Evolutionary conservation across 208 protist genomes (phyloP), one percentile per base, ranked within the genome.

Genomic region (Novymonas esmeraldas): DNA sequence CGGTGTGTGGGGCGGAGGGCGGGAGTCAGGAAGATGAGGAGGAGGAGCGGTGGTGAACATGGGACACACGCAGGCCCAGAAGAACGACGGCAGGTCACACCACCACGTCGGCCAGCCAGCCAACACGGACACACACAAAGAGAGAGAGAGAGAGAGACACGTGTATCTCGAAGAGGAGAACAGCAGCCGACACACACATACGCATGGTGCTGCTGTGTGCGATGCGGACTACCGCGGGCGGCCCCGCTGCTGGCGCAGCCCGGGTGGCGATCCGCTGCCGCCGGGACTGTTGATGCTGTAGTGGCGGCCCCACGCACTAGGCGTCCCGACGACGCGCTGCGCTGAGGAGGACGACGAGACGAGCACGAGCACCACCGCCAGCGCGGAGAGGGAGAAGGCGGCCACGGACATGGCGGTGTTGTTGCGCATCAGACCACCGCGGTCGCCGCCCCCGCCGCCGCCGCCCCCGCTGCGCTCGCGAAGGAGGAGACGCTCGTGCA

Each of bases 401-500:
- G 31, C n/a, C 44, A 63, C 7, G 16, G 28, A 16, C 58, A 52
- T 10, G 28, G 42, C 28, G 2, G 42, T 41, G 26, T 52, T 16
- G 44, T 24, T 29, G n/a, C 10, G 41, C 42, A 36, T 10, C 14
- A 22, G 2, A 2, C 38, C 33, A 22, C 42, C 7, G 14, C 29
- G 1, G n/a, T 10, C 9, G 24, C 26, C 56, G 39, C 5, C 16
- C 13, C 26, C 39, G 36, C 45, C 56, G 20, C 56, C 16, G 26
- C 13, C 5, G 33, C 24, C 11, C 1, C 39, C 20, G 24, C 44
- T 36, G 18, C 38, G 58, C 42, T 28, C 29, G 6, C 58, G 58
- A 24, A 63, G 41, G n/a, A 50, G 58, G 22, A 52, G 48, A 2
- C 58, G 58, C 42, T 63, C 42, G n/a, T 52, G 58, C 18, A 63